phyloP scores from a whole-genome alignment of 805 yeast genomes.

The Scheffersomyces coipomensis region DNA sequence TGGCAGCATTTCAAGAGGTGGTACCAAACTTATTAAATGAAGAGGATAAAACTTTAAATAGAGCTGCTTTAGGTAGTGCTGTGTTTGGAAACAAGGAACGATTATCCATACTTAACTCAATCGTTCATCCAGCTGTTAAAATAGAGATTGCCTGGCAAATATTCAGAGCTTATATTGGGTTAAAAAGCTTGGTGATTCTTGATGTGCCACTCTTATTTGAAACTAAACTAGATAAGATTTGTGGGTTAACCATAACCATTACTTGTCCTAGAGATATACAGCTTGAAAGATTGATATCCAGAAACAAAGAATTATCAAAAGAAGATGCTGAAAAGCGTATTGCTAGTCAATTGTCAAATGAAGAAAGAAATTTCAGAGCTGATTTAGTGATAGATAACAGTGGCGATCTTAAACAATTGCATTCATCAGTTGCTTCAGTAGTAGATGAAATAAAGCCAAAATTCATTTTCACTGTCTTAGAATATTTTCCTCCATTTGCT shows the following conservation, averaged over 20 bases:
- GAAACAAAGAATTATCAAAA: slow-evolving; percentile 66
- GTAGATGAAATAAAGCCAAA: slow-evolving; percentile 26
- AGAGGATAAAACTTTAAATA: slow-evolving; percentile 50
- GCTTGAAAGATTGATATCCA: slow-evolving; percentile 53
- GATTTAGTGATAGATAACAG: slow-evolving; percentile 71
- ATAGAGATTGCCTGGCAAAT: slow-evolving; percentile 61
- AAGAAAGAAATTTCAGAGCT: slow-evolving; percentile 54
- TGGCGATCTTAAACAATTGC: slow-evolving; percentile 21
- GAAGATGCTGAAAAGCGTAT: slow-evolving; percentile 76
- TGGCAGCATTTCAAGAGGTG: slow-evolving; percentile 53
- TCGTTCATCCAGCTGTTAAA: slow-evolving; percentile 88
- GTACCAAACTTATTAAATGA: slow-evolving; percentile 49
- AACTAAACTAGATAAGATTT: slow-evolving; percentile 62
- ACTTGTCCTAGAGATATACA: slow-evolving; percentile 60
- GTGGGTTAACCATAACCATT: slow-evolving; percentile 72
- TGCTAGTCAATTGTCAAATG: slow-evolving; percentile 69
- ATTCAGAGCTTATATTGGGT: slow-evolving; percentile 53
- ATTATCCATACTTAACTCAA: slow-evolving; percentile 59
- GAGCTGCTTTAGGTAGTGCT: slow-evolving; percentile 72
- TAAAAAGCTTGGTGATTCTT: slow-evolving; percentile 62
- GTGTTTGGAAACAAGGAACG: slow-evolving; percentile 71
- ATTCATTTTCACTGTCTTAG: slow-evolving; percentile 14
- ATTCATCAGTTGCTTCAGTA: slow-evolving; percentile 16
- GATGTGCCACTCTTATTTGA: slow-evolving; percentile 94
- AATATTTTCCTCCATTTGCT: slow-evolving; percentile 27